Evolutionary conservation across 1,284 basidiomycete genomes (phyloP).

Genomic region (Moniliella sp.): DNA sequence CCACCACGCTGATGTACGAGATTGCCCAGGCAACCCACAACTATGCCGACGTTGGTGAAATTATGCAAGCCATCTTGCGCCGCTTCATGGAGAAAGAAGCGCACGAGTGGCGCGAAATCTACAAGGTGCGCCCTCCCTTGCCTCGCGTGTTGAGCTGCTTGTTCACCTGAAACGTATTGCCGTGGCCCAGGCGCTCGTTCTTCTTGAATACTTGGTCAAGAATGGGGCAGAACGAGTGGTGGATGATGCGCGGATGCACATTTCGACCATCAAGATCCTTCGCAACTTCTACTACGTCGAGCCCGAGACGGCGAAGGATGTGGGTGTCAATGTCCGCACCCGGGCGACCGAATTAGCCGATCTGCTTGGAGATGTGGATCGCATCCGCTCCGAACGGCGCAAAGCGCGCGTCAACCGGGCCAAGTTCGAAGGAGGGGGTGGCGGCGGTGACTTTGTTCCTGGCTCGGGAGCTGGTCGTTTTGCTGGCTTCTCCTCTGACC

Average conservation of each 20-base stretch:
- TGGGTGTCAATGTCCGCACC: conserved; percentile 94
- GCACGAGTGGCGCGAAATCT: conserved; percentile 91
- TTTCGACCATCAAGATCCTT: conserved; percentile 90
- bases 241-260: conserved; percentile 81
- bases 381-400: conserved; percentile 64
- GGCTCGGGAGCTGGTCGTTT: conserved; percentile 44
- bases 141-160: no score
- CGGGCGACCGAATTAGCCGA: conserved; percentile 75
- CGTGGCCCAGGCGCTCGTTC: conserved; percentile 16
- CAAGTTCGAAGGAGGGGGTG: conserved; percentile 76
- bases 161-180: no score
- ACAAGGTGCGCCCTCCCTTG: no score
- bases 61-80: conserved; percentile 90
- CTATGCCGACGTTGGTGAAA: conserved; percentile 95
- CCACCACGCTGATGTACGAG: conserved; percentile 92
- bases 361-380: conserved; percentile 70
- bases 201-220: conserved; percentile 86
- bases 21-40: conserved; percentile 87
- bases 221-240: conserved; percentile 96
- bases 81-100: no score
- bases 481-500: conserved; percentile 61
- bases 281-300: conserved; percentile 95
- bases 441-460: conserved; percentile 54
- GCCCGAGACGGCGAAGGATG: conserved; percentile 96
- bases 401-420: conserved; percentile 78